Evolutionary conservation across 495 filamentous ascomycete species (phyloP).

Genomic region (Xylaria palmicola): DNA sequence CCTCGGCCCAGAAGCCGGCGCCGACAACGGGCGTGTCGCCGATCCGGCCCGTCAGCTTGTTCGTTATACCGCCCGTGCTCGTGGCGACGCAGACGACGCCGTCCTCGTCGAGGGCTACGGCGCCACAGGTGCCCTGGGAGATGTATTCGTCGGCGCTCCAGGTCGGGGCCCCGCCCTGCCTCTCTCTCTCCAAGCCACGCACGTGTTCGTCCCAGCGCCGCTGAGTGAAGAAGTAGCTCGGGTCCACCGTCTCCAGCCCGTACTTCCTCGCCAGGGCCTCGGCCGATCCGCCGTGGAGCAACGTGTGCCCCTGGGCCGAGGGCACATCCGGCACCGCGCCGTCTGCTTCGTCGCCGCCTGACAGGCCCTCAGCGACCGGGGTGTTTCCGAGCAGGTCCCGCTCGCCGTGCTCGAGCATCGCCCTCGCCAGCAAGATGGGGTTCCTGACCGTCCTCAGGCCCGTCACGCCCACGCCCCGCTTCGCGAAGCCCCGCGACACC

Average conservation of each 20-base stretch:
- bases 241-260: slow-evolving; percentile 66
- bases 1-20: slow-evolving; percentile 88
- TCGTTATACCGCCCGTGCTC: slow-evolving; percentile 84
- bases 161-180: slow-evolving; percentile 28
- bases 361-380: slow-evolving; percentile 3
- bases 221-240: slow-evolving; percentile 75
- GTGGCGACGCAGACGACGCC: slow-evolving; percentile 78
- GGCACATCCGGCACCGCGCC: slow-evolving; percentile 37
- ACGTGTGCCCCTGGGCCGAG: slow-evolving; percentile 61
- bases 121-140: slow-evolving; percentile 82
- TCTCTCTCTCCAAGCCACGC: slow-evolving; percentile 59
- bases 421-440: slow-evolving; percentile 72
- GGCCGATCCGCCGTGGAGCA: slow-evolving; percentile 64
- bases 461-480: slow-evolving; percentile 75
- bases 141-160: slow-evolving; percentile 60
- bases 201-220: slow-evolving; percentile 81
- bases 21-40: slow-evolving; percentile 87
- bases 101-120: slow-evolving; percentile 70
- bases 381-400: slow-evolving; percentile 33
- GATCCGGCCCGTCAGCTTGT: slow-evolving; percentile 81
- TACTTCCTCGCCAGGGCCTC: slow-evolving; percentile 65
- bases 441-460: slow-evolving; percentile 71
- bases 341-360: slow-evolving; percentile 15
- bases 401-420: slow-evolving; percentile 65
- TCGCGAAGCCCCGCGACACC: slow-evolving; percentile 70